phyloP scores from a whole-genome alignment of 164 flowering plant genomes.

The Nymphaea thermarum region DNA sequence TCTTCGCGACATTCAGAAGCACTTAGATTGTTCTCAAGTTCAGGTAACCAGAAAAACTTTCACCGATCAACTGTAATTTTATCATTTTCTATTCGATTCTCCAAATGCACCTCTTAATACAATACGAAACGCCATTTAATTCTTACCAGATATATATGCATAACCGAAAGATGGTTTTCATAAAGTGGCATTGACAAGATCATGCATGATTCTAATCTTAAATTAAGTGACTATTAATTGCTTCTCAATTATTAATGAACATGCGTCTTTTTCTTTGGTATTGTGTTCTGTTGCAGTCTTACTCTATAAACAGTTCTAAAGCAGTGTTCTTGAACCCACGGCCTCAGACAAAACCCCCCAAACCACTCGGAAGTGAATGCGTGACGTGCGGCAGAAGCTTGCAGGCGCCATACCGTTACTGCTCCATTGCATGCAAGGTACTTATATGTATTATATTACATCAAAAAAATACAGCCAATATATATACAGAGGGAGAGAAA shows the following conservation, averaged over 20 bases:
- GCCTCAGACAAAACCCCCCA: slow-evolving; percentile 19
- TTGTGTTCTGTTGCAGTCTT: slow-evolving; percentile 26
- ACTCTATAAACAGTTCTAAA: slow-evolving; percentile 51
- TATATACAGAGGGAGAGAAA: no score
- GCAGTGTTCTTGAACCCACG: slow-evolving; percentile 60
- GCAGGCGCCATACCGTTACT: background rate
- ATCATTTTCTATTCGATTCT: no score
- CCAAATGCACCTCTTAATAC: no score
- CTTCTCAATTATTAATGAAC: background rate
- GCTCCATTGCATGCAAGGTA: background rate
- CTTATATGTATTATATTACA: background rate
- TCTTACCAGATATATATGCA: no score
- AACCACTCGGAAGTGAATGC: background rate
- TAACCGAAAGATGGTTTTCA: no score
- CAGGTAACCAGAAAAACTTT: slow-evolving; percentile 42
- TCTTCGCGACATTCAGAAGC: slow-evolving; percentile 45
- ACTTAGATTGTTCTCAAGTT: slow-evolving; percentile 51
- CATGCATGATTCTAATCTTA: no score
- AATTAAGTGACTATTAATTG: no score
- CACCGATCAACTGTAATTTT: no score
- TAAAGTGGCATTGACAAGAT: no score
- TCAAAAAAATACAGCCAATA: no score
- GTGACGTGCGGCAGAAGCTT: background rate
- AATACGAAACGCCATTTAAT: no score
- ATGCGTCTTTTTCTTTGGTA: background rate